These are phyloP conservation scores for Metschnikowia similis DNA, from an alignment of 805 yeast genomes.

Conservation along the genomic window DNA sequence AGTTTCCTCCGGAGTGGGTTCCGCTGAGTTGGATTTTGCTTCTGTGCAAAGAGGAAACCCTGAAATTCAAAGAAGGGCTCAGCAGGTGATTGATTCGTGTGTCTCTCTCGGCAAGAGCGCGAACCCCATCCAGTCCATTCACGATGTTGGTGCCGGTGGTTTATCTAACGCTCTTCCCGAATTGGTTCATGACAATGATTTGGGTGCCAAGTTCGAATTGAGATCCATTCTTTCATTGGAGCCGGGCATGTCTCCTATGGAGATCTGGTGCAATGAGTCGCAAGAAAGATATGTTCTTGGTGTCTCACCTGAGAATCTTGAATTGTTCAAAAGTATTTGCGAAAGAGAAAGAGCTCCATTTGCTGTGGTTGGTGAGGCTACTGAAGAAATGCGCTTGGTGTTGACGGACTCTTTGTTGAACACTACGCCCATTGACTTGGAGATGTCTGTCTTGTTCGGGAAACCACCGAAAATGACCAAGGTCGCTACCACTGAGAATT, in stretches of 20 bases:
- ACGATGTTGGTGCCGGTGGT: constrained; percentile 99
- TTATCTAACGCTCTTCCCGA: constrained; percentile 96
- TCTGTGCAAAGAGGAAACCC: constrained; percentile 99
- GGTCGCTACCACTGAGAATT: constrained; percentile 57
- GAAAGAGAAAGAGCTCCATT: constrained; percentile 93
- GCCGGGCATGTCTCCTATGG: constrained; percentile 99
- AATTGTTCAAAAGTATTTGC: constrained; percentile 72
- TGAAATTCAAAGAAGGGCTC: constrained; percentile 98
- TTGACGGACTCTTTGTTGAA: constrained; percentile 74
- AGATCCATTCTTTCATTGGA: constrained; percentile 87
- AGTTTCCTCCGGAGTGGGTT: constrained; percentile 92
- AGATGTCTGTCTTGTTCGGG: constrained; percentile 92
- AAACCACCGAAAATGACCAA: constrained; percentile 96
- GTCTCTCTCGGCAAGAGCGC: constrained; percentile 63
- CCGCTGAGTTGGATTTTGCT: constrained; percentile 95
- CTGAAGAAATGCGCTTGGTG: constrained; percentile 75
- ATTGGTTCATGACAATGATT: constrained; percentile 91
- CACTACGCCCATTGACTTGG: constrained; percentile 90
- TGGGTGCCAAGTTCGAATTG: constrained; percentile 90
- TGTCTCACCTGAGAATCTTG: constrained; percentile 74
- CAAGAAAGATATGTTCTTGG: constrained; percentile 97
- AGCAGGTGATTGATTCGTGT: constrained; percentile 95
- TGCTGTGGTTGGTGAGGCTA: constrained; percentile 94
- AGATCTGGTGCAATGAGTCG: constrained; percentile 99
- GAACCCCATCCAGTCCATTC: constrained; percentile 88